These are phyloP conservation scores for Coemansia sp. DNA, from an alignment of 192 early-diverging fungal species.

Conservation along the genomic window DNA sequence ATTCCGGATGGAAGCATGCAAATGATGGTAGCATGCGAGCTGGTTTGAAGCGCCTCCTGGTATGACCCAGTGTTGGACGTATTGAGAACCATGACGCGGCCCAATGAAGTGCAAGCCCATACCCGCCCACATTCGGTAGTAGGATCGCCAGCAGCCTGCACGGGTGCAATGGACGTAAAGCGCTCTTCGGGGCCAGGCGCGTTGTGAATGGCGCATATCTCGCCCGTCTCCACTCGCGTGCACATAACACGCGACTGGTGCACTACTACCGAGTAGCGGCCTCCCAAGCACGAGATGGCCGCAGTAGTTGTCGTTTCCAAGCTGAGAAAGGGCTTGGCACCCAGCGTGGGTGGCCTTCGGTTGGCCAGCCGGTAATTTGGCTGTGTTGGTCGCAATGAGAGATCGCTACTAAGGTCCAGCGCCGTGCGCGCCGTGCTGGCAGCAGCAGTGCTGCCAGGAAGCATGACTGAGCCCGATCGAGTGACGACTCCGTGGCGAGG, in stretches of 20 bases:
- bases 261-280: constrained; percentile 34
- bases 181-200: constrained; percentile 55
- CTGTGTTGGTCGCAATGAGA: constrained; percentile 32
- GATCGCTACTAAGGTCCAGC: constrained; percentile 37
- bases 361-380: constrained; percentile 30
- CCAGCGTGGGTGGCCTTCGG: constrained; percentile 44
- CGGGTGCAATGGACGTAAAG: constrained; percentile 47
- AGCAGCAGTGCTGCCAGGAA: not conserved
- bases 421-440: constrained; percentile 37
- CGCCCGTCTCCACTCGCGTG: constrained; percentile 50
- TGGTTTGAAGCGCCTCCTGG: constrained; percentile 29
- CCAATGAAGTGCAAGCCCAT: constrained; percentile 41
- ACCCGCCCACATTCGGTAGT: constrained; percentile 32
- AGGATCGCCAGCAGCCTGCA: constrained; percentile 30
- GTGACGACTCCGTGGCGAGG: not conserved
- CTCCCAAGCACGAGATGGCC: constrained; percentile 42
- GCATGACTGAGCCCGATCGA: not conserved
- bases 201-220: constrained; percentile 53
- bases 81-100: constrained; percentile 48
- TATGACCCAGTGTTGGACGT: constrained; percentile 22
- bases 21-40: constrained; percentile 18
- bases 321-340: constrained; percentile 44
- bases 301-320: constrained; percentile 21
- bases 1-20: constrained; percentile 29
- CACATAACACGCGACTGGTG: constrained; percentile 53